Evolutionary conservation across 2,329 filamentous ascomycete genomes (phyloP).

Genomic region (Exophiala alcalophila): DNA sequence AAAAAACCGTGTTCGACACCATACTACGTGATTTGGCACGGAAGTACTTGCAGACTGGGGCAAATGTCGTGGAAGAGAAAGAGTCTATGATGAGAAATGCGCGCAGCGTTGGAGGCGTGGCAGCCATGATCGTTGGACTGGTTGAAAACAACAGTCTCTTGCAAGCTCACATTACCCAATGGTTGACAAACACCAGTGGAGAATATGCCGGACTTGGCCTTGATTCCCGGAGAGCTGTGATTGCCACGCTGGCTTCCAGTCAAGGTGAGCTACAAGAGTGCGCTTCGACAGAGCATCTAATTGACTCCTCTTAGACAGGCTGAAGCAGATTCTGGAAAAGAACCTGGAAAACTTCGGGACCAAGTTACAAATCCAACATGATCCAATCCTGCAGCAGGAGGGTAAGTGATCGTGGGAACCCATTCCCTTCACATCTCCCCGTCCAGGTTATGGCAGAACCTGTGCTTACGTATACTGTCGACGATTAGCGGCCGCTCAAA

Average conservation of each 20-base stretch:
- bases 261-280: slow-evolving; percentile 40
- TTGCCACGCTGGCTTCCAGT: slow-evolving; percentile 56
- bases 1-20: slow-evolving; percentile 45
- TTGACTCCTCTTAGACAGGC: slow-evolving; percentile 40
- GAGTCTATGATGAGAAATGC: slow-evolving; percentile 7
- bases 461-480: slow-evolving; percentile 28
- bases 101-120: slow-evolving; percentile 54
- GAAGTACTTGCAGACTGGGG: slow-evolving; percentile 36
- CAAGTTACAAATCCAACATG: slow-evolving; percentile 79
- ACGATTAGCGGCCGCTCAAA: slow-evolving; percentile 68
- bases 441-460: slow-evolving; percentile 13
- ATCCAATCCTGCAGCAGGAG: slow-evolving; percentile 83
- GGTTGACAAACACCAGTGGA: slow-evolving; percentile 63
- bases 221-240: slow-evolving; percentile 64
- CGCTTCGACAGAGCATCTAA: slow-evolving; percentile 5
- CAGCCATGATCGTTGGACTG: slow-evolving; percentile 55
- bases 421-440: not conserved
- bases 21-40: slow-evolving; percentile 46
- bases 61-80: slow-evolving; percentile 17
- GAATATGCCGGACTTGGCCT: slow-evolving; percentile 63
- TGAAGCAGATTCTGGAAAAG: slow-evolving; percentile 63
- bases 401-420: slow-evolving; percentile 49
- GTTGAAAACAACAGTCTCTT: slow-evolving; percentile 49
- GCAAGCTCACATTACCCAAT: slow-evolving; percentile 58
- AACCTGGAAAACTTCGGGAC: slow-evolving; percentile 75